A percentile compares a stretch with the other conserved stretches of the same genome.
Conservation (phyloP, 225 moss, liverwort and hornwort species). For the Physcomitrium patens region DNA sequence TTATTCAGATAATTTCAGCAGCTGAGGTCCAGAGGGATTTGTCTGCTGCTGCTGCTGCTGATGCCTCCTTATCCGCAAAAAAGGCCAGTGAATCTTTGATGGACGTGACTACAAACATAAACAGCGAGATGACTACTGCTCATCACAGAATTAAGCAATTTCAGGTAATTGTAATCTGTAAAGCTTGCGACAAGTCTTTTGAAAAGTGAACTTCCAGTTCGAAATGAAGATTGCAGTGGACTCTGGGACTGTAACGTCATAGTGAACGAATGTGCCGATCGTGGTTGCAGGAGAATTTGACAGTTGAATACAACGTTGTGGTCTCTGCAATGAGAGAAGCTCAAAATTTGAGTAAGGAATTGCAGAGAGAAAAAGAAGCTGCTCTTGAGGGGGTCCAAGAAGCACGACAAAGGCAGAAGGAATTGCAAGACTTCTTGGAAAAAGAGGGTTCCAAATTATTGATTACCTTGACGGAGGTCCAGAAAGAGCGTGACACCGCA, state of each 20-base stretch:
- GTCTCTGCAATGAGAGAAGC: slow-evolving; percentile 26
- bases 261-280: neutral
- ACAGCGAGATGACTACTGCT: slow-evolving; percentile 52
- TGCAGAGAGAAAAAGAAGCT: slow-evolving; percentile 35
- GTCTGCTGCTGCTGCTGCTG: slow-evolving; percentile 64
- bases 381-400: slow-evolving; percentile 46
- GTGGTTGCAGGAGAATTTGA: slow-evolving; percentile 50
- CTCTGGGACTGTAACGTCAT: neutral
- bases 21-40: slow-evolving; percentile 58
- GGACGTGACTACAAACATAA: slow-evolving; percentile 45
- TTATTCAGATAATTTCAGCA: slow-evolving; percentile 52
- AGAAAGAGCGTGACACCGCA: slow-evolving; percentile 71
- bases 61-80: slow-evolving; percentile 62
- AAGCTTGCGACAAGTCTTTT: neutral
- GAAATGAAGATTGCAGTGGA: neutral
- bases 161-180: slow-evolving; percentile 24
- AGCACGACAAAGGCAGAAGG: slow-evolving; percentile 50
- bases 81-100: slow-evolving; percentile 56
- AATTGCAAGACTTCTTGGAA: slow-evolving; percentile 67
- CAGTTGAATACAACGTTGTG: slow-evolving; percentile 54
- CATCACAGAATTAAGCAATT: slow-evolving; percentile 53
- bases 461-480: slow-evolving; percentile 45
- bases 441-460: slow-evolving; percentile 57
- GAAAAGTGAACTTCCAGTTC: neutral
- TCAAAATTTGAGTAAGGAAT: slow-evolving; percentile 27